These are phyloP conservation scores for Rhodotorula mucilaginosa DNA, from an alignment of 1,284 basidiomycete species.

Conservation along the genomic window DNA sequence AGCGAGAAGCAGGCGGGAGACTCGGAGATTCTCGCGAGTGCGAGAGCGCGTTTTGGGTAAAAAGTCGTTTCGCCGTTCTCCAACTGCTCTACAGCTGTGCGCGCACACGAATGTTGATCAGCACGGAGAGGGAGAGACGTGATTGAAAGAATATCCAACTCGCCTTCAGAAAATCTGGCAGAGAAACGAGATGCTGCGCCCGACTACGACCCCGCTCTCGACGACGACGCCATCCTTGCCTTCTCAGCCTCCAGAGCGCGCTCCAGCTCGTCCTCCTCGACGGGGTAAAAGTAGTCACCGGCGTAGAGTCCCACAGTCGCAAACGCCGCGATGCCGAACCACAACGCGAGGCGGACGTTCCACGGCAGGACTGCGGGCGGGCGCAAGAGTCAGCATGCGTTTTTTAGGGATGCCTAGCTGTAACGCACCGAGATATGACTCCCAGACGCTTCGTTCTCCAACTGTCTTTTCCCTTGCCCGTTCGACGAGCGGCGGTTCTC, in stretches of 20 bases:
- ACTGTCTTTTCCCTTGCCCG: constrained; percentile 27
- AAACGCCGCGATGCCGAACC: constrained; percentile 22
- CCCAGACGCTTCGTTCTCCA: constrained; percentile 33
- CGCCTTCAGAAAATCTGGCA: no score
- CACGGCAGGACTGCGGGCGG: constrained; percentile 24
- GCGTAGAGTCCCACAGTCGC: constrained; percentile 31
- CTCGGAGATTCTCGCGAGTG: not conserved
- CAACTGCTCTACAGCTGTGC: no score
- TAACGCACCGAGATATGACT: constrained; percentile 40
- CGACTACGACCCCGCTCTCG: not conserved
- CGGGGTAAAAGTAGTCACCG: constrained; percentile 34
- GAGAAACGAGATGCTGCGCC: no score
- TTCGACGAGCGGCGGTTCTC: constrained; percentile 33
- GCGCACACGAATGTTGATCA: no score
- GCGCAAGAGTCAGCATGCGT: no score
- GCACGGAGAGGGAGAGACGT: no score
- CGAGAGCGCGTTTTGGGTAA: no score
- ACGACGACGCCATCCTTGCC: not conserved
- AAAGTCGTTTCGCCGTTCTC: no score
- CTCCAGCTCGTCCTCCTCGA: constrained; percentile 20
- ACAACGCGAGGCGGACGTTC: constrained; percentile 30
- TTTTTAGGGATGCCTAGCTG: no score
- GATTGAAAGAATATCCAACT: no score
- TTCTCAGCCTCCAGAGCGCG: not conserved
- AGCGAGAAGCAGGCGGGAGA: not conserved